Evolutionary conservation across 2,329 filamentous ascomycete genomes (phyloP).

Genomic region (Graphilbum ipis-grandicollis): DNA sequence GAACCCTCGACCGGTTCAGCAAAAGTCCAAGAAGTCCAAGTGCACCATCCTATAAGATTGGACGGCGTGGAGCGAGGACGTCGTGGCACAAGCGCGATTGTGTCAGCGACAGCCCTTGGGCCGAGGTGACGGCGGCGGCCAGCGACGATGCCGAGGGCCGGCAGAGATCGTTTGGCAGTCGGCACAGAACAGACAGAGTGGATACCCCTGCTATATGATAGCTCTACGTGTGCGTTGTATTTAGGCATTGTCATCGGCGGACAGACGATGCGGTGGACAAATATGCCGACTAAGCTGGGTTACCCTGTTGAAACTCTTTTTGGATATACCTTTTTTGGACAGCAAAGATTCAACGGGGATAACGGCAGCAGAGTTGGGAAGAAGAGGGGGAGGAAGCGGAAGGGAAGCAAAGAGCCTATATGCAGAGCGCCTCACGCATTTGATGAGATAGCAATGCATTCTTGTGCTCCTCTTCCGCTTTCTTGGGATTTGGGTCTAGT

Average conservation of each 20-base stretch:
- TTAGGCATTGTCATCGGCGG: background rate
- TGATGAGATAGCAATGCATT: background rate
- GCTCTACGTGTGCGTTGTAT: slow-evolving; percentile 1
- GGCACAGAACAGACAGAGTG: slow-evolving; percentile 9
- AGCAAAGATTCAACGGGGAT: too few species aligned
- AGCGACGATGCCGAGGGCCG: background rate
- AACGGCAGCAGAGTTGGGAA: too few species aligned
- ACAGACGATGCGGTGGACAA: background rate
- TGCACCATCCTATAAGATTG: slow-evolving; percentile 48
- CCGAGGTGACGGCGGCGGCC: too few species aligned
- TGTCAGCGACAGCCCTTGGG: too few species aligned
- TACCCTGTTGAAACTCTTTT: too few species aligned
- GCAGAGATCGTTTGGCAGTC: too few species aligned
- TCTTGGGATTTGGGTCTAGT: background rate
- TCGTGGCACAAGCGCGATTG: too few species aligned
- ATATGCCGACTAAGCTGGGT: too few species aligned
- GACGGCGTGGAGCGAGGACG: background rate
- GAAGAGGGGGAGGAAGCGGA: too few species aligned
- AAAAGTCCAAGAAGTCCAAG: slow-evolving; percentile 46
- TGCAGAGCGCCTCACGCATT: background rate
- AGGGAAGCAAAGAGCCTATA: too few species aligned
- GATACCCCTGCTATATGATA: slow-evolving; percentile 9
- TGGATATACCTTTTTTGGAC: too few species aligned
- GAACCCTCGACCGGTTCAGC: slow-evolving; percentile 43
- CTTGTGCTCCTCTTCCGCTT: background rate